Conservation (phyloP, 208 protist genomes). For the Leishmania aethiopica region DNA sequence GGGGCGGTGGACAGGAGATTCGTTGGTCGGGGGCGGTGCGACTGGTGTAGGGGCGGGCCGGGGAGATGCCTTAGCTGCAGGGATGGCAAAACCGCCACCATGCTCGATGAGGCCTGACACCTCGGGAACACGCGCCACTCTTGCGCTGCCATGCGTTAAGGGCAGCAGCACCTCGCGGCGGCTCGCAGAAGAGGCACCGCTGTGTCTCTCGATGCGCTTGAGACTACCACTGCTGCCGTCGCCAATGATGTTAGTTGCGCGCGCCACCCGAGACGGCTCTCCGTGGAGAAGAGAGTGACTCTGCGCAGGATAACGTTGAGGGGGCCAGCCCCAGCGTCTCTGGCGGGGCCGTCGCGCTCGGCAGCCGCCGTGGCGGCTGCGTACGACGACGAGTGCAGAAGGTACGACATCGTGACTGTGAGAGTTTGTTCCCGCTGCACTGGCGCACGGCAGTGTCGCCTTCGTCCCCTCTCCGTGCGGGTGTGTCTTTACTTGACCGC, state of each 20-base stretch:
- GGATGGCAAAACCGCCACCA: not conserved
- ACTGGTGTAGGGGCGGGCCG: not conserved
- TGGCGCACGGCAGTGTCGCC: not conserved
- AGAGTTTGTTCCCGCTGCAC: not conserved
- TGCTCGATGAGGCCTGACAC: not conserved
- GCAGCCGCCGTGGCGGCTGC: not conserved
- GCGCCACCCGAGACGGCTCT: not conserved
- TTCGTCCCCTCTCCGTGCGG: not conserved
- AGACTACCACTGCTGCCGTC: not conserved
- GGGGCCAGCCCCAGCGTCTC: not conserved
- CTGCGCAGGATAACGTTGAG: not conserved
- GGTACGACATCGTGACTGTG: constrained; percentile 11
- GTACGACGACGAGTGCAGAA: constrained; percentile 8
- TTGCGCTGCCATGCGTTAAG: not conserved
- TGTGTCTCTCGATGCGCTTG: not conserved
- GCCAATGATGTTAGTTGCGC: not conserved
- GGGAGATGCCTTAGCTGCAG: not conserved
- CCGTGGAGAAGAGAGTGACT: constrained; percentile 32
- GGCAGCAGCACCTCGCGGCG: not conserved
- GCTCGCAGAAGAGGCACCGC: not conserved
- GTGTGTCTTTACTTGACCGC: not conserved
- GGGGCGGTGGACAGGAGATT: not conserved
- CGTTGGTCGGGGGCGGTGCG: not conserved
- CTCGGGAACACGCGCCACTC: not conserved
- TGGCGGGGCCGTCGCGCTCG: not conserved